Evolutionary conservation across 2,329 filamentous ascomycete species (phyloP), one percentile per base, ranked within the genome.

Genomic region (Calonectria pteridis): DNA sequence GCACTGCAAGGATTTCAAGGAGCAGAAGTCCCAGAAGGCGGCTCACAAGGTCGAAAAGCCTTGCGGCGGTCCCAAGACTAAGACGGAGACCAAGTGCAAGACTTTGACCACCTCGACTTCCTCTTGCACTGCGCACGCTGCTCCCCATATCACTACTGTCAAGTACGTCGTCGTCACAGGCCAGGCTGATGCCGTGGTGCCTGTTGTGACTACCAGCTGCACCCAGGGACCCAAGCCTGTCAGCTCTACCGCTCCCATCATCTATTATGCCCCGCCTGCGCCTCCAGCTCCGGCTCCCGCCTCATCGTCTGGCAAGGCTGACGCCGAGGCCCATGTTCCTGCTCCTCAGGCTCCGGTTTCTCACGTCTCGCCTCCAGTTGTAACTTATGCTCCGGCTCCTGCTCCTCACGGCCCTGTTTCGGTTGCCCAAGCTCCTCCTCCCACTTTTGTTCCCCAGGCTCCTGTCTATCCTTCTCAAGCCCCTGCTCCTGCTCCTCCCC

Each of bases 1-100:
- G 79, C 80, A 82, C 72, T 82, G 81, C 78, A 82, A 81, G 73
- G 75, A 71, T 28, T 66, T 72, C 62, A 72, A 77, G 33, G 55
- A 62, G 16, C 33, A 62, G 3, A 62, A 62, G 33, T 35, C 55
- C 33, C 55, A 59, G 14, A n/a, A 59, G 14, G 37, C 26, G 16
- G 55, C 35, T n/a, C 55, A 62, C 28, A 55, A 55, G 29, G 5
- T 31, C 29, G 28, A 55, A 14, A 37, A 10, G 74, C 71, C 74
- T 35, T 78, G 73, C 67, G 31, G 75, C 29, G 74, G 73, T 18
- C 68, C 72, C 31, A 31, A 65, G 53, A 70, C 73, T 10, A 64
- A 64, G 59, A 53, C 50, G 14, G 14, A 28, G 50, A 64, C 37
- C n/a, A 73, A 63, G 26, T 73, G 63, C 63, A 20, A 50, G 37